Evolutionary conservation across 257 asterid genomes (phyloP).

Genomic region (Petrea volubilis): DNA sequence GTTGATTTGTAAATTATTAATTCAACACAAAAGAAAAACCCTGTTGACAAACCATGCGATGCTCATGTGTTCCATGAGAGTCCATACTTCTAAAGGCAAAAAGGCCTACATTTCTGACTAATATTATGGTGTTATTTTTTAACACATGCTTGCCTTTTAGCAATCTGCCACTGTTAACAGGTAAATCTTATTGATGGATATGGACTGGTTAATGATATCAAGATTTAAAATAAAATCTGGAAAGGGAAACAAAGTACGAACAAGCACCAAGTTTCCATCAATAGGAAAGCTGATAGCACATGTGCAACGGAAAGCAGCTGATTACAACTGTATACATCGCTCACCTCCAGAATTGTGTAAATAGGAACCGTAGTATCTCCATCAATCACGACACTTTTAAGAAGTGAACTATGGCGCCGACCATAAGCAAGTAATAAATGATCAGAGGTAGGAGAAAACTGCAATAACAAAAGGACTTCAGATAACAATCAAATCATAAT

Average conservation of each 20-base stretch:
- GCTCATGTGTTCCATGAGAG: too few relatives aligned
- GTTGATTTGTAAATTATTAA: too few relatives aligned
- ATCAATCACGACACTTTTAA: conserved; percentile 86
- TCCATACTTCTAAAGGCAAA: too few relatives aligned
- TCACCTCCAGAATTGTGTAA: conserved; percentile 90
- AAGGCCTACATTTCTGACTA: neutral
- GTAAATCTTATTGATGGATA: conserved; percentile 4
- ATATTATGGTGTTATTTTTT: neutral
- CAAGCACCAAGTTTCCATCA: neutral
- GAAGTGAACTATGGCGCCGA: conserved; percentile 92
- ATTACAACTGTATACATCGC: conserved; percentile 6
- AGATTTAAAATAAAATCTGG: neutral
- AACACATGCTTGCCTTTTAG: neutral
- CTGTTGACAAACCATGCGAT: neutral
- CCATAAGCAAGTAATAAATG: conserved; percentile 95
- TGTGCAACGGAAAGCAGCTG: conserved; percentile 3
- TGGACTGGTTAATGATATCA: neutral
- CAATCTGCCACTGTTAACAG: conserved; percentile 4
- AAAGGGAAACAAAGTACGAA: neutral
- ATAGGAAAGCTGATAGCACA: neutral
- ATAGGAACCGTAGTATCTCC: conserved; percentile 82
- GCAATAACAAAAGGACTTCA: conserved; percentile 38
- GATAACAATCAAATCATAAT: neutral
- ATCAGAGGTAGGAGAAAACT: conserved; percentile 97
- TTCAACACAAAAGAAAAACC: neutral